Evolutionary conservation across 2,329 filamentous ascomycete species (phyloP).

Genomic region (Phialophora verrucosa): DNA sequence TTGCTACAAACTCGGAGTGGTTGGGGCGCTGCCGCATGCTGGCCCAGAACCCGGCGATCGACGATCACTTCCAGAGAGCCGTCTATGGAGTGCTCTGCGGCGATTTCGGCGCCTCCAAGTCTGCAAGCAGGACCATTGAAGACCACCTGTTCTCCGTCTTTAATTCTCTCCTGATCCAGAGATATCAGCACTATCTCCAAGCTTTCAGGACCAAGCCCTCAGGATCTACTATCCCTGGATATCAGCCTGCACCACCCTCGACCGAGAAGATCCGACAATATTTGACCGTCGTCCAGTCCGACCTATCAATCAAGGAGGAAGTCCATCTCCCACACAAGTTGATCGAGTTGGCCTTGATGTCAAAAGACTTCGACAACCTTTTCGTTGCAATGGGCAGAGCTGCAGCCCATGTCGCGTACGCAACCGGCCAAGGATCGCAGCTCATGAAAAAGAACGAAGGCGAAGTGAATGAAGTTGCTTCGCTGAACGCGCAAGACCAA

Average conservation of each 20-base stretch:
- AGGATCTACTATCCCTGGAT: constrained; percentile 51
- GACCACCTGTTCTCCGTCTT: constrained; percentile 87
- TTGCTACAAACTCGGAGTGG: constrained; percentile 38
- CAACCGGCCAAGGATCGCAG: constrained; percentile 39
- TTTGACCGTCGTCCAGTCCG: constrained; percentile 26
- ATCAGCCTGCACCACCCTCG: constrained; percentile 26
- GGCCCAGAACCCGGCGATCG: constrained; percentile 65
- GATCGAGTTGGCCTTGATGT: constrained; percentile 52
- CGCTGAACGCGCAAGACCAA: constrained; percentile 55
- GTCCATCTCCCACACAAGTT: constrained; percentile 52
- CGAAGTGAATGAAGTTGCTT: constrained; percentile 42
- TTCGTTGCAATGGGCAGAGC: constrained; percentile 50
- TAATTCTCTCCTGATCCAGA: constrained; percentile 79
- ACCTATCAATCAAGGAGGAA: constrained; percentile 45
- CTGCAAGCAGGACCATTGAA: constrained; percentile 79
- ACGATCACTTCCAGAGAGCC: constrained; percentile 80
- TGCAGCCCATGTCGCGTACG: constrained; percentile 46
- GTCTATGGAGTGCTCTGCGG: constrained; percentile 91
- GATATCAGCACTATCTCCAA: constrained; percentile 73
- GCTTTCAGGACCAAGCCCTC: constrained; percentile 50
- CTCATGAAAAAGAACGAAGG: constrained; percentile 46
- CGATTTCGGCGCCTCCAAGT: constrained; percentile 76
- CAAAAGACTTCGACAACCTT: constrained; percentile 50
- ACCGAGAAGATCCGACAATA: constrained; percentile 27
- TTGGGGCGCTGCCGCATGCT: constrained; percentile 41